These are phyloP conservation scores for Acorus calamus DNA, from an alignment of 106 monocot genomes.

Conservation along the genomic window DNA sequence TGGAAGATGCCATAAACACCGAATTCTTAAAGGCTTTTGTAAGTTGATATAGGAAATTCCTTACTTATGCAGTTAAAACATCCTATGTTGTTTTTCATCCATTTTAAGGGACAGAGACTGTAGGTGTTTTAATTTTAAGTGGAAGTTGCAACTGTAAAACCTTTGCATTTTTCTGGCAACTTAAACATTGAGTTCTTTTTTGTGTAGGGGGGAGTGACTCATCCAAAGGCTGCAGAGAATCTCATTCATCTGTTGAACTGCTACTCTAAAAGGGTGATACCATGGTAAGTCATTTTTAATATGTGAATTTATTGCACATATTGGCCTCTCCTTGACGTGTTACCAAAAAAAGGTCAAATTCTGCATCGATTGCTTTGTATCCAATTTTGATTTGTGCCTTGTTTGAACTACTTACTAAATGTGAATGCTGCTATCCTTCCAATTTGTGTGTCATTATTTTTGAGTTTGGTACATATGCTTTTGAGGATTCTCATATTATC, in stretches of 20 bases:
- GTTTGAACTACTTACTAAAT: too few relatives aligned
- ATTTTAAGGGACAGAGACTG: too few relatives aligned
- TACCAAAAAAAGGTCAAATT: too few relatives aligned
- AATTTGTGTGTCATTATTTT: too few relatives aligned
- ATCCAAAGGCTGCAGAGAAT: constrained; percentile 23
- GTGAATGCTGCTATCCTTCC: too few relatives aligned
- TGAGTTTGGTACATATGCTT: too few relatives aligned
- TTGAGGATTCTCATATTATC: too few relatives aligned
- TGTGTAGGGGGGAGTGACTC: constrained; percentile 28
- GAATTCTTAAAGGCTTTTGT: constrained; percentile 45
- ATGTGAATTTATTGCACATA: background rate
- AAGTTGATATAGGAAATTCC: constrained; percentile 6
- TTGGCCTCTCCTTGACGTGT: background rate
- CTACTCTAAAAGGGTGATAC: constrained; percentile 58
- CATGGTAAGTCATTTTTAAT: constrained; percentile 35
- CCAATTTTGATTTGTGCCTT: too few relatives aligned
- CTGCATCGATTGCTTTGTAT: too few relatives aligned
- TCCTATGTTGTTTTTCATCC: too few relatives aligned
- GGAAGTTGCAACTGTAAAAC: too few relatives aligned
- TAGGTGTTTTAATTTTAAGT: too few relatives aligned
- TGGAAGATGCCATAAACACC: constrained; percentile 54
- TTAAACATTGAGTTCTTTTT: constrained; percentile 2
- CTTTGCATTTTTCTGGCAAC: background rate
- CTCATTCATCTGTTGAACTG: constrained; percentile 53
- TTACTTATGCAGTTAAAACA: background rate